Evolutionary conservation across 306 rosid species (phyloP), one percentile per base, ranked within the genome.

Genomic region (Castanea mollissima): DNA sequence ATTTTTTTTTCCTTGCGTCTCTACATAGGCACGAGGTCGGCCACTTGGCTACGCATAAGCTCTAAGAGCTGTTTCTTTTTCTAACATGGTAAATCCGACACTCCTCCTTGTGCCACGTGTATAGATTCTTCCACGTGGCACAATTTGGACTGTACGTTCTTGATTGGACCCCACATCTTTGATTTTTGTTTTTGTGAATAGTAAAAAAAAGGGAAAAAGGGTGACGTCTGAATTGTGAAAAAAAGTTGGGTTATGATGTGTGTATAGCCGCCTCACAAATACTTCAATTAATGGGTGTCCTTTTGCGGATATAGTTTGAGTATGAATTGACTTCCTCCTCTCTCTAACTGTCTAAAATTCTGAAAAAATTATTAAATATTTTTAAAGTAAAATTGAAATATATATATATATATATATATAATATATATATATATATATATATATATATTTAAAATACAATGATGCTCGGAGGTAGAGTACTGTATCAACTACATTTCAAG

Each of bases 31-130:
- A 84, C 81, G 20, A 86, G 96, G 92, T 90, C 89, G 85, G 91
- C 94, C 82, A 78, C 87, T 90, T 88, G 93, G 91, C 94, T 76
- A 87, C 82, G 90, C 91, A 82, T 82, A 67, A 72, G 69, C 82
- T 62, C 51, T 38, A 63, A 77, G 81, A 68, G 89, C 86, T 83
- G 89, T 76, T 60, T 83, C 62, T 73, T 76, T 38, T 41, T 41
- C 46, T 41, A 41, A 69, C 32, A 75, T 49, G 15, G 72, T 77
- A 44, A 65, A 71, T 81, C 88, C 89, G 84, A 84, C 83, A 69
- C 56, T 16, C 46, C 0, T 0, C 1, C 3, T 5, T 68, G 1
- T 29, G 44, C 70, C 86, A 82, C 79, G 82, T 77, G 74, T 55
- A 16, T 0, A 1, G 1, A 0, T 5, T 13, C 0, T 0, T 72